Evolutionary conservation across 192 early-diverging fungal genomes (phyloP), one percentile per base, ranked within the genome.

Genomic region (Coemansia reversa): DNA sequence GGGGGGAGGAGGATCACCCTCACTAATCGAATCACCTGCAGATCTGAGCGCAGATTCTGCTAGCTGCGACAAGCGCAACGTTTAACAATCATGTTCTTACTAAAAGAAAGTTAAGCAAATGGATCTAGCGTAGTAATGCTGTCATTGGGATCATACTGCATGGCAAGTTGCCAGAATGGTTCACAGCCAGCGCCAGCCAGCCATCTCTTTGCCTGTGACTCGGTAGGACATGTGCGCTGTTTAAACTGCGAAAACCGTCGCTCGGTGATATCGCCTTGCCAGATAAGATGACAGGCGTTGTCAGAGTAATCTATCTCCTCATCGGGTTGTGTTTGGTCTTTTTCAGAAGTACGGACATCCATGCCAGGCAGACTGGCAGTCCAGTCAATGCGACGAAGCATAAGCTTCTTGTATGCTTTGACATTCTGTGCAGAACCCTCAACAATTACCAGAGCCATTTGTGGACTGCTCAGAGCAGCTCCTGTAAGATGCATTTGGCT

Each of bases 331-430:
- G 7, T 25, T 28, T 79, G 45, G 11, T 73, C 62, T 25, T 50
- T 42, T 7, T 52, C 23, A 25, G 73, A 72, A 3, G 82, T 86
- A 4, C 33, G 68, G 4, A 56, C 69, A 14, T 74, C 84, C 25
- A 66, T 66, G 25, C 76, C 72, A 16, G 79, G 65, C 58, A 83
- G 83, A 20, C 58, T 55, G 54, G 71, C 62, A 18, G 64, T 79
- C 97, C 97, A 99, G 70, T 98, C 88, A 65, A 99, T 98, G 19
- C 97, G 85, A 27, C 92, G 75, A 12, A 97, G 83, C 97, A 99
- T 94, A 22, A 99, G 81, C 64, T 96, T 95, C 74, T 97, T 99
- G 84, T 95, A 99, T 30, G 87, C 85, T 63, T 92, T 92, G 65
- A 97, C 84, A 2, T 85, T 87, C 67, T 96, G 93, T 12, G 87